Evolutionary conservation across 177 flowering plant genomes (phyloP), one percentile per base, ranked within the genome.

Genomic region (Vitis hybrid): DNA sequence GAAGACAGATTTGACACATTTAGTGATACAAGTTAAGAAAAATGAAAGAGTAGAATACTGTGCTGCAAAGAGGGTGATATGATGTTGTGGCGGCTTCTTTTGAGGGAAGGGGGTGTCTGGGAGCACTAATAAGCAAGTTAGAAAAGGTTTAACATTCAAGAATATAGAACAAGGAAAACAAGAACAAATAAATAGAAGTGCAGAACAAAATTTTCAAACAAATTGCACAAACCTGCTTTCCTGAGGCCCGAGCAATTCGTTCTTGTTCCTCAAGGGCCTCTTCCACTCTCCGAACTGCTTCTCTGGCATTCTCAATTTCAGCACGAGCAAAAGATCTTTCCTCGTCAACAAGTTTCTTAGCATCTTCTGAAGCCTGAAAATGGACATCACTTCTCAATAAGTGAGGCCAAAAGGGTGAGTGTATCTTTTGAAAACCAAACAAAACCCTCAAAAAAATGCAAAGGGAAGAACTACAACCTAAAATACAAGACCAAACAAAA

Each of bases 321-420:
- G 89, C 91, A 78, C 90, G 90, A 63, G 98, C 98, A 87, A 87
- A 89, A 63, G 95, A 85, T 75, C 94, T 88, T 89, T 93, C 99
- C 78, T 91, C 97, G 69, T 86, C 94, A 60, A 90, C 91, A 76
- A 90, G 80, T 71, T 79, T 89, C 74, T 88, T 91, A 64, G 97
- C 97, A 85, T 96, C 97, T 78, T 93, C 97, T 29, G 99, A 89
- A 68, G 98, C 86, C 86, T 83, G 69, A 52, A 71, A 56, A 50
- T 16, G 10, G 16, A 51, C 68, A 66, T 2, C 48, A 10, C 45
- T 16, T 33, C 56, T 69, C 52, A 77, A 45, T 5, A 53, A 12
- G 67, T 15, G 12, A 7, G 55, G 67, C n/a, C 50, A 50, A 64
- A 49, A 20, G 13, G 13, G 10, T 62, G 51, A 9, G 20, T 62